Conservation (phyloP, 2,329 filamentous ascomycete genomes). For the Metarhizium humberi region DNA sequence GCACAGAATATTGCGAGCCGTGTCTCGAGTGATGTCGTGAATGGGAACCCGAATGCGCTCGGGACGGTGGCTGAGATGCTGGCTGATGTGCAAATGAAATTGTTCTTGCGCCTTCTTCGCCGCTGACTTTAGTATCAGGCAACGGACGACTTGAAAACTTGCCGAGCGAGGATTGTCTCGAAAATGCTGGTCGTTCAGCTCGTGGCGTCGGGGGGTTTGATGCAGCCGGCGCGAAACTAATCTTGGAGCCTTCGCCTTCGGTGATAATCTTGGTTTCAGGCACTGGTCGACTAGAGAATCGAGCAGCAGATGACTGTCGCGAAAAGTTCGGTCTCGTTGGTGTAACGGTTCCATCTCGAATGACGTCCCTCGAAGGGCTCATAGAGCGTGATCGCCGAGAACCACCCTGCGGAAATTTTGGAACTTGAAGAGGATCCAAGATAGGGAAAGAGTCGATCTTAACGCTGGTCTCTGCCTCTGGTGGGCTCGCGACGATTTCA, state of each 20-base stretch:
- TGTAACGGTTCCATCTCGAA: slow-evolving; percentile 14
- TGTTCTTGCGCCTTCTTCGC: slow-evolving; percentile 43
- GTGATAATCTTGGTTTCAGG: slow-evolving; percentile 59
- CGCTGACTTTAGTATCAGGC: slow-evolving; percentile 49
- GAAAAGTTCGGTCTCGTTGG: slow-evolving; percentile 37
- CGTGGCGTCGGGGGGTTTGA: slow-evolving; percentile 15
- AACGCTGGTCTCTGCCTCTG: background rate
- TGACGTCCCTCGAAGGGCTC: slow-evolving; percentile 14
- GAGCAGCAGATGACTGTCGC: slow-evolving; percentile 42
- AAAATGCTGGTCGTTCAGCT: slow-evolving; percentile 27
- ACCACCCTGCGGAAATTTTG: slow-evolving; percentile 3
- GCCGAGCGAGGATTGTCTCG: slow-evolving; percentile 37
- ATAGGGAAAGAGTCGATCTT: slow-evolving; percentile 14
- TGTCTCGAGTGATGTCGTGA: slow-evolving; percentile 27
- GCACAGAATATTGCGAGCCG: slow-evolving; percentile 24
- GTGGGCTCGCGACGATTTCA: slow-evolving; percentile 2
- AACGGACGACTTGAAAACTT: slow-evolving; percentile 55
- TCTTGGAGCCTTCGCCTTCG: slow-evolving; percentile 49
- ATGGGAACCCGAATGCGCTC: slow-evolving; percentile 16
- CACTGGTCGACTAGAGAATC: slow-evolving; percentile 65
- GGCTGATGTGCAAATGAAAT: slow-evolving; percentile 51
- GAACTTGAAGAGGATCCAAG: slow-evolving; percentile 10
- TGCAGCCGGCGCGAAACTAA: slow-evolving; percentile 55
- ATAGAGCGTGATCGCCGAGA: slow-evolving; percentile 13
- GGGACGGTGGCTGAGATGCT: slow-evolving; percentile 6